Base-by-base conservation (phyloP, 208 protist species). In the Trypanosoma scelopori region DNA sequence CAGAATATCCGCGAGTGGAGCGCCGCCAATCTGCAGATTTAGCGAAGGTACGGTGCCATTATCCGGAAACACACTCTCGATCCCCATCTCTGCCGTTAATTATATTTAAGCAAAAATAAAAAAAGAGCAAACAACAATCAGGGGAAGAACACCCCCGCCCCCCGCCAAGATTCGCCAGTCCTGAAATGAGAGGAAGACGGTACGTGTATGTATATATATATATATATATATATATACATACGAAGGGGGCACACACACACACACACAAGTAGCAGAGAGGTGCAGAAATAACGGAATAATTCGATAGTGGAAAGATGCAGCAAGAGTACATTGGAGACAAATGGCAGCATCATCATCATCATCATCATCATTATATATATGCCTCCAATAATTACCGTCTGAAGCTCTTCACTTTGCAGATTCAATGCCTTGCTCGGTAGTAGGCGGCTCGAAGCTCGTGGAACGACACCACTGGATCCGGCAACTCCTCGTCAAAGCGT, bases 31-130 rank as follows among this genome's bases (percentile, higher is more conserved):
- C 11, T 65, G 55, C 5, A 71, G 15, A 11, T 20, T 43, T 20
- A 71, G 45, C 25, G 48, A 50, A 22, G 66, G 57, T 2, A 42
- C 18, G 37, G 23, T 18, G 22, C 37, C 28, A 22, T 22, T 22
- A 20, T 52, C 57, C 5, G 43, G 35, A 53, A 71, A 64, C 20
- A 71, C 11, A n/a, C 35, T 20, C 39, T 69, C 63, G 39, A 60
- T n/a, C 53, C 41, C 39, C 63, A 69, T 69, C 45, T 22, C n/a
- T 52, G 5, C 22, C 50, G 30, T 20, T 58, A 16, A 32, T 12
- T 25, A 45, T 23, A 35, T 13, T 13, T 35, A 62, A 50, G 18
- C n/a, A 23, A 27, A 12, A 63, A 37, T 42, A 37, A 25, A 27
- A 51, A 52, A 39, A 51, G 27, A 23, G 49, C 18, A 50, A 51